These are phyloP conservation scores for Termitomyces sp. DNA, from an alignment of 768 basidiomycete species.

Conservation along the genomic window DNA sequence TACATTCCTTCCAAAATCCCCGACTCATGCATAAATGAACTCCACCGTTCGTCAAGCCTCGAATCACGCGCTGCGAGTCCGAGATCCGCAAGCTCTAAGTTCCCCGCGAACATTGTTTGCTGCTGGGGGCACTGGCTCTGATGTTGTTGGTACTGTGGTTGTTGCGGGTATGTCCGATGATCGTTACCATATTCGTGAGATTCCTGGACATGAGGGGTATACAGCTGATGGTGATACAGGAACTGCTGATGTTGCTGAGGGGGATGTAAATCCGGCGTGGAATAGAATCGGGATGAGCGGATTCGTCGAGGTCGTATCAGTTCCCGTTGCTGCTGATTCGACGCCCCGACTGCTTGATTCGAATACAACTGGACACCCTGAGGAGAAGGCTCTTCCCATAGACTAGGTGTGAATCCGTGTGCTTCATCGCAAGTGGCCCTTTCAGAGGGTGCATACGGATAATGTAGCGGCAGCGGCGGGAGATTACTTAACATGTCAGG, in stretches of 20 bases:
- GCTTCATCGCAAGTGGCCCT: constrained; percentile 9
- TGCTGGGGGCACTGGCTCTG: constrained; percentile 7
- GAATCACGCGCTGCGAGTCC: constrained; percentile 56
- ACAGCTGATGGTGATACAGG: background rate
- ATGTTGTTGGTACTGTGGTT: constrained; percentile 14
- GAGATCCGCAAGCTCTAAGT: constrained; percentile 49
- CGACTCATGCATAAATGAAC: constrained; percentile 56
- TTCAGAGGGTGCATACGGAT: constrained; percentile 17
- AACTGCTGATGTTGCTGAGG: background rate
- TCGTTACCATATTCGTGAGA: background rate
- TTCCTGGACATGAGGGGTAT: background rate
- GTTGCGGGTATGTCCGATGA: constrained; percentile 8
- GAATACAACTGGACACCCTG: background rate
- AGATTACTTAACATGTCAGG: background rate
- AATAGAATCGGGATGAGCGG: background rate
- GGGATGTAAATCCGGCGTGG: background rate
- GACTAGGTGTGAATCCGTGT: background rate
- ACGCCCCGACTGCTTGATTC: background rate
- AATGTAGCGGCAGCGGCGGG: background rate
- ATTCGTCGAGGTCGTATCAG: background rate
- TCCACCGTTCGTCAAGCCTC: constrained; percentile 53
- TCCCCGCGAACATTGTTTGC: constrained; percentile 17
- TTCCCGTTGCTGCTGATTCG: constrained; percentile 1
- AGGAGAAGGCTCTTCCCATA: constrained; percentile 1
- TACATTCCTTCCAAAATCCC: constrained; percentile 32